Conservation (phyloP, 1,284 basidiomycete genomes). For the Ganoderma sinense region DNA sequence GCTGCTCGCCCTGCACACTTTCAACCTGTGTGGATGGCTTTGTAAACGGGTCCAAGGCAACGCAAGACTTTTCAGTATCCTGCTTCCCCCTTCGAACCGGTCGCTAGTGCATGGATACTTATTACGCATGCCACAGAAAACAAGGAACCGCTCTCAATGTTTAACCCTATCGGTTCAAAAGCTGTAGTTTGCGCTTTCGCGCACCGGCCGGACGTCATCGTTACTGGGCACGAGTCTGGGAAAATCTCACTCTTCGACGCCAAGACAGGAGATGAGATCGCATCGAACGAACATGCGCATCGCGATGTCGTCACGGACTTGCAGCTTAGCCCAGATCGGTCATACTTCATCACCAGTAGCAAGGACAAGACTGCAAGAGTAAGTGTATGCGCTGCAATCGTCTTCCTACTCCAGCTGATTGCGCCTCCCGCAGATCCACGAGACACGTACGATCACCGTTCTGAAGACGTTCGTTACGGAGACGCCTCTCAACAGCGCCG, state of each 20-base stretch:
- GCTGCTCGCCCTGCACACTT: background rate
- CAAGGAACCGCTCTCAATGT: constrained; percentile 78
- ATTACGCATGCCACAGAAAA: constrained; percentile 60
- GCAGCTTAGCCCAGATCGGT: constrained; percentile 89
- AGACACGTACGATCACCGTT: constrained; percentile 87
- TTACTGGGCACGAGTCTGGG: constrained; percentile 96
- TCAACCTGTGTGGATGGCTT: background rate
- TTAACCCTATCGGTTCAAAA: constrained; percentile 93
- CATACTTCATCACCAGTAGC: constrained; percentile 95
- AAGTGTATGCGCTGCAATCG: constrained; percentile 46
- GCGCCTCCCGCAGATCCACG: constrained; percentile 72
- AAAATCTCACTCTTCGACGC: constrained; percentile 92
- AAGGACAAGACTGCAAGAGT: constrained; percentile 98
- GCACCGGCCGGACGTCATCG: constrained; percentile 79
- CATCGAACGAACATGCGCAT: constrained; percentile 86
- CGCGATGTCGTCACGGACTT: constrained; percentile 90
- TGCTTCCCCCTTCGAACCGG: background rate
- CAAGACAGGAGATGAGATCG: constrained; percentile 87
- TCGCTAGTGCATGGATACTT: background rate
- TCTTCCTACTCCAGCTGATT: background rate
- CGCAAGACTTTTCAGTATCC: background rate
- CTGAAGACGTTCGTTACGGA: constrained; percentile 96
- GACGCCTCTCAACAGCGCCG: constrained; percentile 95
- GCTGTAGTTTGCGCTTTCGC: constrained; percentile 96
- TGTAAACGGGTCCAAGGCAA: background rate